These are phyloP conservation scores for Diaporthe eres DNA, from an alignment of 2,329 filamentous ascomycete species.

Conservation along the genomic window DNA sequence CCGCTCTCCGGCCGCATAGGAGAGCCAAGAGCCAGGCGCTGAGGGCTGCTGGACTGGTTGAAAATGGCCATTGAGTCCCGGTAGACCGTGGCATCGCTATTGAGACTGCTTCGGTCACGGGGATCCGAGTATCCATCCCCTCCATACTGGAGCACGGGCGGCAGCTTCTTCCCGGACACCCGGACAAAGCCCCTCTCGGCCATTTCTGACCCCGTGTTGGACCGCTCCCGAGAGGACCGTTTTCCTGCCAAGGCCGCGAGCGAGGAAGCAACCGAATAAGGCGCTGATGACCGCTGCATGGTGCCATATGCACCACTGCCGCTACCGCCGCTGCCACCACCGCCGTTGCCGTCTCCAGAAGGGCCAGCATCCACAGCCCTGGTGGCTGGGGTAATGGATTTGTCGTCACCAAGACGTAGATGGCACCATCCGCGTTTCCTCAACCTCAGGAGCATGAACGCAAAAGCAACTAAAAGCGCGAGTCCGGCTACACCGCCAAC, in stretches of 20 bases:
- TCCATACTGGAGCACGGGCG: slow-evolving; percentile 72
- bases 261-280: slow-evolving; percentile 63
- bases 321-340: slow-evolving; percentile 20
- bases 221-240: slow-evolving; percentile 51
- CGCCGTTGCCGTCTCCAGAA: slow-evolving; percentile 41
- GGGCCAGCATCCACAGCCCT: slow-evolving; percentile 32
- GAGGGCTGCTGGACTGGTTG: slow-evolving; percentile 48
- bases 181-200: slow-evolving; percentile 74
- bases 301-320: slow-evolving; percentile 42
- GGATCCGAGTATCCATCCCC: slow-evolving; percentile 74
- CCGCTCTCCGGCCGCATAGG: slow-evolving; percentile 74
- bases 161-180: slow-evolving; percentile 75
- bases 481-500: slow-evolving; percentile 71
- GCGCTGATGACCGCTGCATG: slow-evolving; percentile 64
- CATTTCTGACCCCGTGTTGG: slow-evolving; percentile 52
- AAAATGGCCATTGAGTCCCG: slow-evolving; percentile 50
- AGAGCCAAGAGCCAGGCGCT: slow-evolving; percentile 66
- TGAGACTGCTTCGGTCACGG: slow-evolving; percentile 61
- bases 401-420: slow-evolving; percentile 52
- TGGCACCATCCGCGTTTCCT: slow-evolving; percentile 59
- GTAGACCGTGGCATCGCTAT: slow-evolving; percentile 59
- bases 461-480: slow-evolving; percentile 67
- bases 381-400: slow-evolving; percentile 26
- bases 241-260: slow-evolving; percentile 63
- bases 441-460: slow-evolving; percentile 68